phyloP scores from a whole-genome alignment of 2,329 filamentous ascomycete genomes.

The Aspergillus aculeatus region DNA sequence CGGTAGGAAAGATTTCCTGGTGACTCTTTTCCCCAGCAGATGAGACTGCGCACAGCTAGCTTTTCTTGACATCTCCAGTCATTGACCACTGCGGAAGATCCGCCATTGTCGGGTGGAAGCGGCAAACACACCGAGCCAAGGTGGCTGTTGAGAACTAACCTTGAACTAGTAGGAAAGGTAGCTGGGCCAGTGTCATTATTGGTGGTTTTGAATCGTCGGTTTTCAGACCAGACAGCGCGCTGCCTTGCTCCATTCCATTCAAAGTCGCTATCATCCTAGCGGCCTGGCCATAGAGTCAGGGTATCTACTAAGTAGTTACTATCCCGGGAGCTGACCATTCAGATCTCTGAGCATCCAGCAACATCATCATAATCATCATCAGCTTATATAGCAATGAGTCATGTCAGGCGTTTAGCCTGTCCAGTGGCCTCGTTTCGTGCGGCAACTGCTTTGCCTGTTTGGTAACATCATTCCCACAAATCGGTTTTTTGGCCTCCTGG shows the following conservation, averaged over 20 bases:
- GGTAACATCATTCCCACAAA: not conserved
- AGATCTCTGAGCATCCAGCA: not conserved
- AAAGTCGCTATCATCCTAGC: not conserved
- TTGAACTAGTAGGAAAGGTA: not conserved
- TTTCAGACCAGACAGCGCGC: not conserved
- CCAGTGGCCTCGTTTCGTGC: not conserved
- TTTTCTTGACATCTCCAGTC: not conserved
- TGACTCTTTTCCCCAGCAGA: not conserved
- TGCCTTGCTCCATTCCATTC: not conserved
- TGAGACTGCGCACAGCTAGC: not conserved
- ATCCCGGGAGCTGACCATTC: not conserved
- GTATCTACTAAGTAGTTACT: not conserved
- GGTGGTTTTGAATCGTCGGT: not conserved
- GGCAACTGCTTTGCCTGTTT: not conserved
- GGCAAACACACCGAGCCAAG: constrained; percentile 16
- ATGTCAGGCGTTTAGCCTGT: not conserved
- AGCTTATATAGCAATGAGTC: not conserved
- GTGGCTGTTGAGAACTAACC: not conserved
- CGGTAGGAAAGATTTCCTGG: not conserved
- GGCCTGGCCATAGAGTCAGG: not conserved
- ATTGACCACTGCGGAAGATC: not conserved
- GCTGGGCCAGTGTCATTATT: not conserved
- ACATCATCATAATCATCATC: not conserved
- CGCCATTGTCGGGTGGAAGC: constrained; percentile 16
- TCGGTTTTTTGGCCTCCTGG: not conserved